phyloP scores from a whole-genome alignment of 2,329 filamentous ascomycete genomes.

The Talaromyces funiculosus region DNA sequence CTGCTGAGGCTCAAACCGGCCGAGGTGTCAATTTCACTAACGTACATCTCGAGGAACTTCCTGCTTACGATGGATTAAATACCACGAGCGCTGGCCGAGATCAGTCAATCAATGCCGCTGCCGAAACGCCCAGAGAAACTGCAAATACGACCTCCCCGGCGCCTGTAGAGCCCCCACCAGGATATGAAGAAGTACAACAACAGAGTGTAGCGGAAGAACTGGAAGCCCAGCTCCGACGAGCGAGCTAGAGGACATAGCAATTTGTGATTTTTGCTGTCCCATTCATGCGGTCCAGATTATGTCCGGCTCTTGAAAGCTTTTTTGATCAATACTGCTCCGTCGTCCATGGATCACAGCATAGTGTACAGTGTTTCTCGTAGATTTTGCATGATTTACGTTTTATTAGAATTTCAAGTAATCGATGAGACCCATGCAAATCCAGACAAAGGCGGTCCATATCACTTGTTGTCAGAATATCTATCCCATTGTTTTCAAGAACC shows the following conservation, averaged over 20 bases:
- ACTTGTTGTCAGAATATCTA: background rate
- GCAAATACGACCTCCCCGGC: background rate
- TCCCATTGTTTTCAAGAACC: background rate
- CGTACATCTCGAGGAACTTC: constrained; percentile 78
- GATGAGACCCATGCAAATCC: background rate
- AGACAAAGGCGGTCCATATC: background rate
- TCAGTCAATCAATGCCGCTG: background rate
- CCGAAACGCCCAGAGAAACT: background rate
- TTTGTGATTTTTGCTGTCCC: no score
- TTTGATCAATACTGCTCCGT: background rate
- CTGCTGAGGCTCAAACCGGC: constrained; percentile 28
- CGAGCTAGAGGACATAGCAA: background rate
- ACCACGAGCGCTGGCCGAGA: constrained; percentile 16
- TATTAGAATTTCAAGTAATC: background rate
- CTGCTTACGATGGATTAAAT: constrained; percentile 68
- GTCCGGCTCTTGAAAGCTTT: background rate
- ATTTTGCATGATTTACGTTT: background rate
- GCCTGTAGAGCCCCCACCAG: constrained; percentile 74
- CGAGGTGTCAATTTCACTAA: constrained; percentile 51
- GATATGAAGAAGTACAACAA: constrained; percentile 86
- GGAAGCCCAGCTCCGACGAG: constrained; percentile 50
- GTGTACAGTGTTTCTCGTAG: background rate
- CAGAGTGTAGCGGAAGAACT: constrained; percentile 69
- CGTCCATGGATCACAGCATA: background rate
- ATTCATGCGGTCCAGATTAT: background rate